Conservation (phyloP, 192 early-diverging fungal species). For the Linnemannia schmuckeri region DNA sequence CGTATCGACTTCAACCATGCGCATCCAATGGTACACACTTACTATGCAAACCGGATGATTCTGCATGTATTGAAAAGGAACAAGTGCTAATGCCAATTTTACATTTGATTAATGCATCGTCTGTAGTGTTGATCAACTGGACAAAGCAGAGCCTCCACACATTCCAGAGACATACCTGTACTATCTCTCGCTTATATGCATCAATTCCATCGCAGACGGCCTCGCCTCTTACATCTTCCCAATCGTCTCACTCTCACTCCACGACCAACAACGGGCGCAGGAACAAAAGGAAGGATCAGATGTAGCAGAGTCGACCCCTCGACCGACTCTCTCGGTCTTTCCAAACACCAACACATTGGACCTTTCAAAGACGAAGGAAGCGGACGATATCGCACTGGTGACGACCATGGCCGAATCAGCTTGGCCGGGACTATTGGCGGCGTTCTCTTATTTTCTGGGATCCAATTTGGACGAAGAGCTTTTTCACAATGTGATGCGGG, state of each 20-base stretch:
- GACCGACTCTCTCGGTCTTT: conserved; percentile 15
- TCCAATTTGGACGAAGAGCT: conserved; percentile 87
- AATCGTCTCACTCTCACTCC: conserved; percentile 60
- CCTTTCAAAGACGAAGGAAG: conserved; percentile 29
- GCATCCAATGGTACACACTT: conserved; percentile 74
- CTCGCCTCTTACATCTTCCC: conserved; percentile 77
- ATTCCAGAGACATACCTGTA: conserved; percentile 93
- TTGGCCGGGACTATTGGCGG: conserved; percentile 85
- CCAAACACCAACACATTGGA: conserved; percentile 52
- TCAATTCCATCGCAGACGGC: conserved; percentile 79
- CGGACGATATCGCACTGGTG: conserved; percentile 69
- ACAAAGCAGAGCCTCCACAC: conserved; percentile 90
- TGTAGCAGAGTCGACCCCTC: neutral
- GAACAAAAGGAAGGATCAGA: conserved; percentile 34
- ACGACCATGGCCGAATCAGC: conserved; percentile 83
- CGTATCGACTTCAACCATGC: conserved; percentile 67
- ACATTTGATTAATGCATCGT: neutral
- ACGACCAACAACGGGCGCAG: conserved; percentile 40
- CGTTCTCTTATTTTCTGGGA: conserved; percentile 81
- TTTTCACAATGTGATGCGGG: conserved; percentile 77
- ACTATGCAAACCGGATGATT: neutral
- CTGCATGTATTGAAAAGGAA: neutral
- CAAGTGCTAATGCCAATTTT: neutral
- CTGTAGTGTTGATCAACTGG: conserved; percentile 87
- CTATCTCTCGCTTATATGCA: conserved; percentile 79